Evolutionary conservation across 768 basidiomycete genomes (phyloP), one percentile per base, ranked within the genome.

Genomic region (Kwoniella bestiolae): DNA sequence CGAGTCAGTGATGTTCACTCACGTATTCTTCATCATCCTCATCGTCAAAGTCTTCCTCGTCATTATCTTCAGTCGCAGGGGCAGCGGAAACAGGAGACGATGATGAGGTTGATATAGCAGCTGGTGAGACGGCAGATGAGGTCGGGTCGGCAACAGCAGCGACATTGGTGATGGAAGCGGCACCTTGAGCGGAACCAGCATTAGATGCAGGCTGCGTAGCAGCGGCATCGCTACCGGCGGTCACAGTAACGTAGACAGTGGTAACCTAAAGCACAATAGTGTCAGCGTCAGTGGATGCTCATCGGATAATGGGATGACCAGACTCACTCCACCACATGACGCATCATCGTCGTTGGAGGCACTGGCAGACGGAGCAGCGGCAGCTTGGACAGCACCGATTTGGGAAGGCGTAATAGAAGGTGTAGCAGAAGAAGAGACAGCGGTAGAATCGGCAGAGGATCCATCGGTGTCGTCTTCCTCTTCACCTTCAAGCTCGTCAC

Each of bases 201-300:
- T 45, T 47, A 12, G 68, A 9, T 8, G 26, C 38, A n/a, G 56
- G 45, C 46, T 28, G 44, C 29, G 53, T 46, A 45, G 56, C 25
- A 8, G 46, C 57, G 11, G 62, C 29, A 18, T 46, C 18, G 12
- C 38, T 25, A 23, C 56, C 47, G n/a, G 70, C 63, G 25, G 73
- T 65, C 8, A 65, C 70, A 29, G 73, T 74, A 26, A 74, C 73
- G 25, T 59, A 60, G 26, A 74, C 70, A 23, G 73, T 74, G 14
- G 66, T 63, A 31, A 60, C 56, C 73, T 74, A 44, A 5, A 41
- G 18, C 12, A 56, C 16, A 18, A 12, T 49, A 5, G 46, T 18
- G 47, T 70, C 50, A 47, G 41, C 32, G 5, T 12, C 18, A 25
- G 34, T n/a, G n/a, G n/a, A n/a, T n/a, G n/a, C n/a, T n/a, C 45